These are phyloP conservation scores for Xanthoconium purpureum DNA, from an alignment of 768 basidiomycete species.

Conservation along the genomic window DNA sequence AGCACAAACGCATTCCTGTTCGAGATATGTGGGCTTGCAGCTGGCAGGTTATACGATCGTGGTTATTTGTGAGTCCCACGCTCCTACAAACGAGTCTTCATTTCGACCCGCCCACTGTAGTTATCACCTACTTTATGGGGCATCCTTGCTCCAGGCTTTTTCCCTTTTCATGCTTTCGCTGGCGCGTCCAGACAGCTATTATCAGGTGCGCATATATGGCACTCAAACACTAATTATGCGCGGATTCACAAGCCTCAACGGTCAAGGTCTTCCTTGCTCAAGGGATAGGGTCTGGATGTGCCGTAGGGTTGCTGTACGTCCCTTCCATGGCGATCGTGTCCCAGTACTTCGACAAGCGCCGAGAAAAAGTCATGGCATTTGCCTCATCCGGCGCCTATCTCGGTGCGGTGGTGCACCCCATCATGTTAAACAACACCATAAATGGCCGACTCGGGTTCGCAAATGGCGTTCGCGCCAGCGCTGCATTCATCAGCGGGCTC, in stretches of 20 bases:
- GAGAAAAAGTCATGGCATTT: slow-evolving; percentile 52
- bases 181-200: slow-evolving; percentile 39
- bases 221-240: no score
- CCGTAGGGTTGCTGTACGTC: slow-evolving; percentile 46
- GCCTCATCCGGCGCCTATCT: slow-evolving; percentile 55
- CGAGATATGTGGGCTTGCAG: slow-evolving; percentile 42
- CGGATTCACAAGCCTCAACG: not conserved
- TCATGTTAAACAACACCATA: slow-evolving; percentile 52
- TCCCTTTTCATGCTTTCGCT: slow-evolving; percentile 48
- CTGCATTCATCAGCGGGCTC: slow-evolving; percentile 37
- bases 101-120: slow-evolving; percentile 7
- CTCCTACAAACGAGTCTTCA: no score
- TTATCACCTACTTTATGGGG: slow-evolving; percentile 27
- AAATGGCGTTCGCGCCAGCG: slow-evolving; percentile 41
- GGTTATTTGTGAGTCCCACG: slow-evolving; percentile 45
- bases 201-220: slow-evolving; percentile 33
- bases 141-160: slow-evolving; percentile 27
- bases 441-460: slow-evolving; percentile 46
- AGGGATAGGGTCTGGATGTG: slow-evolving; percentile 49
- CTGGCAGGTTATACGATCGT: slow-evolving; percentile 49
- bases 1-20: slow-evolving; percentile 48
- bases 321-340: slow-evolving; percentile 47
- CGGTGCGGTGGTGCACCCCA: slow-evolving; percentile 60
- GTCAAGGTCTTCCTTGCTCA: slow-evolving; percentile 49
- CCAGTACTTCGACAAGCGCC: slow-evolving; percentile 50